These are phyloP conservation scores for Penicillium sp. DNA, from an alignment of 2,329 filamentous ascomycete species.

Conservation along the genomic window DNA sequence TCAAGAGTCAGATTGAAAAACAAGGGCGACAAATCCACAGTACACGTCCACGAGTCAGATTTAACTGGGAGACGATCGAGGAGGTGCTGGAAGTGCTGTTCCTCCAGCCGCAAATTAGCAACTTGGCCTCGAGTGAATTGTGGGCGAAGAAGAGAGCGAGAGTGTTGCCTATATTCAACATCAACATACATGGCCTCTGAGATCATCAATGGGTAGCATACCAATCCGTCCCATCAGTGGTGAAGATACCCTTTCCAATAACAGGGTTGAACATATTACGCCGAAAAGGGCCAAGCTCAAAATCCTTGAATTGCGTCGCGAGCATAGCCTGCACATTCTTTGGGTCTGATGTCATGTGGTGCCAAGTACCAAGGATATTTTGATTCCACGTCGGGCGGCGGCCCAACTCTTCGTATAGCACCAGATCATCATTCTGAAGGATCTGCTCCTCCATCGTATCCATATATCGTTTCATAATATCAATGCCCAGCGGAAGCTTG, in stretches of 20 bases:
- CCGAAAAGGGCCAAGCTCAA: constrained; percentile 16
- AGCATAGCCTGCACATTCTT: constrained; percentile 5
- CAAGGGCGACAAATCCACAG: constrained; percentile 65
- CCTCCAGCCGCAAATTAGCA: constrained; percentile 62
- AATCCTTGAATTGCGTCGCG: constrained; percentile 14
- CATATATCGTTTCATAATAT: background rate
- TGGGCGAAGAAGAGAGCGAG: constrained; percentile 53
- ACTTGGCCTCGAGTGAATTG: constrained; percentile 61
- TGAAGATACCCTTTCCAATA: constrained; percentile 54
- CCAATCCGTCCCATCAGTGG: constrained; percentile 38
- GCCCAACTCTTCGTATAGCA: background rate
- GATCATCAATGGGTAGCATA: background rate
- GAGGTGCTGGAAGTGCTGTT: constrained; percentile 58
- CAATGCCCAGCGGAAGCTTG: background rate
- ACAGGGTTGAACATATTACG: constrained; percentile 46
- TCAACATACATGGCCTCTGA: constrained; percentile 45
- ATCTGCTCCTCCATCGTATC: background rate
- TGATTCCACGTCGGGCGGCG: background rate
- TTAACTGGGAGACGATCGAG: constrained; percentile 57
- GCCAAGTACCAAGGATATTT: background rate
- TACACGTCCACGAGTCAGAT: constrained; percentile 56
- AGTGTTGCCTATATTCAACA: constrained; percentile 55
- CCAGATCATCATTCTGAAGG: background rate
- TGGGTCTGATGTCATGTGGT: background rate
- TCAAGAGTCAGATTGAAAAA: constrained; percentile 72